Conservation (phyloP, 2,329 filamentous ascomycete species). For the Exophiala sideris region DNA sequence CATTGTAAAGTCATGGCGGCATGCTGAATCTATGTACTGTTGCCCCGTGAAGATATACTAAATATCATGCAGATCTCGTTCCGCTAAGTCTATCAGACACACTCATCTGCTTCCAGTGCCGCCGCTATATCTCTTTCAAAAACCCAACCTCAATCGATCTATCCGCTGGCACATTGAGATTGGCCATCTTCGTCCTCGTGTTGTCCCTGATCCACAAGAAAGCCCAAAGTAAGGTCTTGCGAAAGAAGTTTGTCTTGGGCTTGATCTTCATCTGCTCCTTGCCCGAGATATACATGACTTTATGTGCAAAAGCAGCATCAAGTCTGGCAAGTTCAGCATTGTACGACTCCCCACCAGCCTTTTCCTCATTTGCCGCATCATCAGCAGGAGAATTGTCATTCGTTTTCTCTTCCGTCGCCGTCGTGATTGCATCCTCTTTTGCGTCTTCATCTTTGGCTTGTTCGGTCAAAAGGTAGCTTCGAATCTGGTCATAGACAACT, state of each 20-base stretch:
- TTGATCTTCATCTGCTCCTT: conserved; percentile 40
- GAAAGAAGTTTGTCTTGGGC: conserved; percentile 29
- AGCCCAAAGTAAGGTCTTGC: conserved; percentile 31
- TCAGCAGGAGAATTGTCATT: not conserved
- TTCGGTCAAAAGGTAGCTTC: conserved; percentile 46
- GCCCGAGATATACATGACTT: conserved; percentile 50
- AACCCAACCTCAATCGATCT: conserved; percentile 42
- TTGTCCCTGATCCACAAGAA: conserved; percentile 41
- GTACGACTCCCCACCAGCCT: not conserved
- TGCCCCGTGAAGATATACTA: too few species aligned
- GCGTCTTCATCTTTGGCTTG: conserved; percentile 14
- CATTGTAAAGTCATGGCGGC: too few species aligned
- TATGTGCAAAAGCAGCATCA: conserved; percentile 43
- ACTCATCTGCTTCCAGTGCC: too few species aligned
- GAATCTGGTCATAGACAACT: conserved; percentile 59
- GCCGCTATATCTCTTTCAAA: conserved; percentile 36
- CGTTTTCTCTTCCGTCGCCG: not conserved
- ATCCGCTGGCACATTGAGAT: conserved; percentile 37
- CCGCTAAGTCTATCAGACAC: too few species aligned
- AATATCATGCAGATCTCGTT: too few species aligned
- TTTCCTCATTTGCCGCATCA: not conserved
- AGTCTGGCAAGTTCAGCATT: conserved; percentile 33
- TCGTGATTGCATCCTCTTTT: not conserved
- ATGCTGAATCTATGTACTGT: too few species aligned
- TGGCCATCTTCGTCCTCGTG: conserved; percentile 38